Conservation (phyloP, 2,329 filamentous ascomycete species). For the Neofusicoccum sp. region DNA sequence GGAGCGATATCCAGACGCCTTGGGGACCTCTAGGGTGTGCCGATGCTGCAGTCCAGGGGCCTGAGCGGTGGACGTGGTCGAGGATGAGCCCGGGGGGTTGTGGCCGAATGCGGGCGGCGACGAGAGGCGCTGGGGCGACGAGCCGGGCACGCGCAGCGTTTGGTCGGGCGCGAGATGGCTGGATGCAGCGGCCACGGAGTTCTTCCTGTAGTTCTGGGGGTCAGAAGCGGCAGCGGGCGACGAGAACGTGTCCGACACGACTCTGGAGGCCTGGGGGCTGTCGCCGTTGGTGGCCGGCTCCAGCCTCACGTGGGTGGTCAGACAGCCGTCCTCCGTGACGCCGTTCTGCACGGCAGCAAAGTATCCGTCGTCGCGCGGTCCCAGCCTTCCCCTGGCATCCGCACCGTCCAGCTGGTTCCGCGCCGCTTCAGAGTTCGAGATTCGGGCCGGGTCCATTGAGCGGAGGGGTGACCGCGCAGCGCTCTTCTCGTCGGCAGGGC, state of each 20-base stretch:
- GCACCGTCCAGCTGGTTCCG: constrained; percentile 17
- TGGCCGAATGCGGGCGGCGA: constrained; percentile 61
- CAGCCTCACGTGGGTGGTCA: constrained; percentile 41
- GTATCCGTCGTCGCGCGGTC: constrained; percentile 49
- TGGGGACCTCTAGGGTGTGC: constrained; percentile 87
- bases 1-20: constrained; percentile 61
- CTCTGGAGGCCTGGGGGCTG: constrained; percentile 1
- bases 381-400: constrained; percentile 19
- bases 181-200: constrained; percentile 28
- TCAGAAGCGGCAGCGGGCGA: not conserved
- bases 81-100: constrained; percentile 32
- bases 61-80: constrained; percentile 45
- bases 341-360: constrained; percentile 44
- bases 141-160: constrained; percentile 40
- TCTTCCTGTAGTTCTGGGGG: constrained; percentile 25
- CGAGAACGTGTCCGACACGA: constrained; percentile 1
- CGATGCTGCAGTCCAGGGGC: constrained; percentile 72
- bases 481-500: constrained; percentile 29
- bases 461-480: constrained; percentile 27
- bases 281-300: constrained; percentile 34
- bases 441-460: constrained; percentile 26
- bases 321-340: constrained; percentile 39
- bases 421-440: constrained; percentile 28
- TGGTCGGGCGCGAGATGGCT: constrained; percentile 29
- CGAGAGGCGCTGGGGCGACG: constrained; percentile 56